These are phyloP conservation scores for Collybiopsis luxurians DNA, from an alignment of 768 basidiomycete genomes.

Conservation along the genomic window DNA sequence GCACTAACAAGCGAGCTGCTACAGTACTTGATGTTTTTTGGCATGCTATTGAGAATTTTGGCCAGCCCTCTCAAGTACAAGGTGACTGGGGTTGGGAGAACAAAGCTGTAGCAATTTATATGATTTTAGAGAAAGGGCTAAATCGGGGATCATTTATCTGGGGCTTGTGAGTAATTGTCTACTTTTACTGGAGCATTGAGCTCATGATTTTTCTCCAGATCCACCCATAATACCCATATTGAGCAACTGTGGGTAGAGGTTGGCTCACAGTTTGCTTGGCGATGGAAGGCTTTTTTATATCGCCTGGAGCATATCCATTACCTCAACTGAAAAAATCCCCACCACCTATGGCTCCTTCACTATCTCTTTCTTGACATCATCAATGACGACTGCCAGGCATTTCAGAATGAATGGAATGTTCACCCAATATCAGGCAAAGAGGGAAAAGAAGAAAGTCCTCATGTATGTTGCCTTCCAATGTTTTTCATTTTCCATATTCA, in stretches of 20 bases:
- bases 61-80: no score
- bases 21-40: no score
- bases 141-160: constrained; percentile 26
- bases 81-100: constrained; percentile 25
- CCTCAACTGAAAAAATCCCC: constrained; percentile 7
- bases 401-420: constrained; percentile 28
- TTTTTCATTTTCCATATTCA: constrained; percentile 17
- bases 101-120: constrained; percentile 18
- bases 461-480: constrained; percentile 9
- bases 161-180: constrained; percentile 13
- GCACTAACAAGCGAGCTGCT: no score
- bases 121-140: constrained; percentile 19
- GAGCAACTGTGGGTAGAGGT: constrained; percentile 16
- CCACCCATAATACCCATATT: constrained; percentile 14
- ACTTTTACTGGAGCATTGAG: no score
- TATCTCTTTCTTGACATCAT: constrained; percentile 25
- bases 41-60: no score
- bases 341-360: constrained; percentile 17
- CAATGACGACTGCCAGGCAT: constrained; percentile 24
- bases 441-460: constrained; percentile 13
- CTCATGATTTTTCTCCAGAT: constrained; percentile 9
- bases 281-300: constrained; percentile 13
- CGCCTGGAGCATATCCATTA: constrained; percentile 10
- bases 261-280: constrained; percentile 13
- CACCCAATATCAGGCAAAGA: constrained; percentile 24